A percentile compares a stretch with the other conserved stretches of the same genome.
These are phyloP conservation scores for Blepharisma stoltei DNA, from an alignment of 73 alveolate genomes.

Conservation along the genomic window DNA sequence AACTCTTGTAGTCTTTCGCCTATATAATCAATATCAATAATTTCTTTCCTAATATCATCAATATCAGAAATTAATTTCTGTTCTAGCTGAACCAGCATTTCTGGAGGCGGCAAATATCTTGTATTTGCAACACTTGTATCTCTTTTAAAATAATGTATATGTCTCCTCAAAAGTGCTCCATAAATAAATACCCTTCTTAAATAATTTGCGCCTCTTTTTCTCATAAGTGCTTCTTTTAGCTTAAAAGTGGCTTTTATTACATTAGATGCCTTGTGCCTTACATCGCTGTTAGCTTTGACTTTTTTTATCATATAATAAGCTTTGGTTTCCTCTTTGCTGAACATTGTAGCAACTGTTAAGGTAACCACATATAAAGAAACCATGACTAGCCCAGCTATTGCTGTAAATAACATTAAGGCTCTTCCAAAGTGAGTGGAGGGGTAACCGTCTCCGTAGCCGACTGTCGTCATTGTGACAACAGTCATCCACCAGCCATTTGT, in stretches of 20 bases:
- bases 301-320: not conserved
- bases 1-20: not conserved
- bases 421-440: not conserved
- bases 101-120: not conserved
- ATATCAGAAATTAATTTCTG: not conserved
- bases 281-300: not conserved
- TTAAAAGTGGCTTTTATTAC: not conserved
- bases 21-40: not conserved
- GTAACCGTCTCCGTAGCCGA: not conserved
- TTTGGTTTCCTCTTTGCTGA: not conserved
- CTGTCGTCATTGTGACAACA: not conserved
- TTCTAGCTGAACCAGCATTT: not conserved
- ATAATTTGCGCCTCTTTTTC: not conserved
- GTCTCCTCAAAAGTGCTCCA: not conserved
- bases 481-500: conserved; percentile 13
- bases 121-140: not conserved
- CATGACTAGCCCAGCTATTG: not conserved
- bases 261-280: not conserved
- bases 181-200: not conserved
- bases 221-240: not conserved
- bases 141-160: not conserved
- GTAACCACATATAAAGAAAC: not conserved
- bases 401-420: not conserved
- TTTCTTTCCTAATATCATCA: not conserved
- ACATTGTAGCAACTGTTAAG: not conserved